Evolutionary conservation across 148 eudicot genomes (phyloP).

Genomic region (Nyssa sinensis): DNA sequence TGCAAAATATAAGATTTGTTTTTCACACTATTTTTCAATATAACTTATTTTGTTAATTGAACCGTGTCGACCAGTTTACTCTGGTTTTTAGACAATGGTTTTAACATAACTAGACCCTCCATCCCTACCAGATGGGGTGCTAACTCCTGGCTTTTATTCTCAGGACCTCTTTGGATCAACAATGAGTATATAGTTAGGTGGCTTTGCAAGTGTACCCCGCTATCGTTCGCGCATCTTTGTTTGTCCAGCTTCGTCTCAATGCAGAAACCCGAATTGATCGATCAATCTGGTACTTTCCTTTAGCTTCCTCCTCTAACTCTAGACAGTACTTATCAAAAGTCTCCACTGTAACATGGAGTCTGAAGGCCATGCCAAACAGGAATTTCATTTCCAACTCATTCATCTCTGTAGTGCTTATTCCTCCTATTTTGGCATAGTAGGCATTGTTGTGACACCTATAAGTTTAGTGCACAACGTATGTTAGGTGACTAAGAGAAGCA

Average conservation of each 20-base stretch:
- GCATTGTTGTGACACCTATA: slow-evolving; percentile 28
- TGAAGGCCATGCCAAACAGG: slow-evolving; percentile 26
- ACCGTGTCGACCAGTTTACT: too few species aligned
- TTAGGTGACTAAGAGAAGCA: too few species aligned
- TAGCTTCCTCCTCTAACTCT: slow-evolving; percentile 29
- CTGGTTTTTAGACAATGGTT: too few species aligned
- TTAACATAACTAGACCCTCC: too few species aligned
- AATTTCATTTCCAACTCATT: slow-evolving; percentile 45
- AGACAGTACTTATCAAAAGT: slow-evolving; percentile 41
- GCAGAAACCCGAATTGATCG: slow-evolving; percentile 23
- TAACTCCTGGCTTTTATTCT: too few species aligned
- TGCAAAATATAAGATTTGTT: too few species aligned
- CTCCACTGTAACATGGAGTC: slow-evolving; percentile 40
- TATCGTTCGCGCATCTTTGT: slow-evolving; percentile 16
- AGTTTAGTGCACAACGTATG: not conserved
- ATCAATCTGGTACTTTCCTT: slow-evolving; percentile 22
- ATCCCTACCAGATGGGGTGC: too few species aligned
- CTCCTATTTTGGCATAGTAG: slow-evolving; percentile 37
- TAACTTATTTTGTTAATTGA: too few species aligned
- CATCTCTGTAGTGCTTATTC: slow-evolving; percentile 46
- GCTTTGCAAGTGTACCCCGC: slow-evolving; percentile 26
- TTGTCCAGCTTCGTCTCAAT: slow-evolving; percentile 24
- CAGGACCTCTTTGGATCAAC: not conserved
- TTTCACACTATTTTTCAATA: too few species aligned
- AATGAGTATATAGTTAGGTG: slow-evolving; percentile 14